Conservation (phyloP, 2,329 filamentous ascomycete species). For the Diaporthe ilicicola region DNA sequence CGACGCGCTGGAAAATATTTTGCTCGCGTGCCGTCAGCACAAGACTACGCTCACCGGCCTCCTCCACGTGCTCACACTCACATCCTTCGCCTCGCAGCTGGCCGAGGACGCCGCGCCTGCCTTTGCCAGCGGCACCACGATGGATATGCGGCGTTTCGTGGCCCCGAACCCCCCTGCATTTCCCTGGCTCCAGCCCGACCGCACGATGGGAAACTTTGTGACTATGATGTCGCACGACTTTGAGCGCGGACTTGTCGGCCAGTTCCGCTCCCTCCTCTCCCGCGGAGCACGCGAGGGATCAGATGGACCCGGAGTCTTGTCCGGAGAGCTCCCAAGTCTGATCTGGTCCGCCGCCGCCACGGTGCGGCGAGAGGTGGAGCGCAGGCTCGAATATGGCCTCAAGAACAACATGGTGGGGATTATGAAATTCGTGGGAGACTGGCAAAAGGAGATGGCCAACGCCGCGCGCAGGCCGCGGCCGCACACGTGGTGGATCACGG, state of each 20-base stretch:
- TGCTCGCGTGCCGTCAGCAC: conserved; percentile 38
- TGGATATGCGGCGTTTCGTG: conserved; percentile 39
- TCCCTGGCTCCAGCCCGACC: conserved; percentile 25
- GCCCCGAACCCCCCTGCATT: not conserved
- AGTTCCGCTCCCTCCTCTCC: not conserved
- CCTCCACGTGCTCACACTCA: conserved; percentile 38
- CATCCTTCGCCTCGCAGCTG: conserved; percentile 36
- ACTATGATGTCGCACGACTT: conserved; percentile 17
- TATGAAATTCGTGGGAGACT: conserved; percentile 14
- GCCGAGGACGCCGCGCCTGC: conserved; percentile 15
- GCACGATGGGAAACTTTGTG: conserved; percentile 35
- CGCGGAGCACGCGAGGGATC: not conserved
- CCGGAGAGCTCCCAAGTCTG: not conserved
- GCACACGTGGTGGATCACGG: conserved; percentile 10
- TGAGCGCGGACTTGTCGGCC: not conserved
- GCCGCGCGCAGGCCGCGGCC: not conserved
- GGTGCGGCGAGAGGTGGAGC: not conserved
- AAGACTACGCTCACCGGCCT: conserved; percentile 43
- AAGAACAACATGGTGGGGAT: not conserved
- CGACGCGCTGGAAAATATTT: conserved; percentile 17
- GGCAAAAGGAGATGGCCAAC: not conserved
- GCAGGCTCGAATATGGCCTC: not conserved
- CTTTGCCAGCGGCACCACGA: conserved; percentile 26
- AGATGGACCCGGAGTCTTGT: not conserved
- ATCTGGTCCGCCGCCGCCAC: not conserved